Evolutionary conservation across 2,329 filamentous ascomycete species (phyloP), one percentile per base, ranked within the genome.

Genomic region (Bipolaris cookei): DNA sequence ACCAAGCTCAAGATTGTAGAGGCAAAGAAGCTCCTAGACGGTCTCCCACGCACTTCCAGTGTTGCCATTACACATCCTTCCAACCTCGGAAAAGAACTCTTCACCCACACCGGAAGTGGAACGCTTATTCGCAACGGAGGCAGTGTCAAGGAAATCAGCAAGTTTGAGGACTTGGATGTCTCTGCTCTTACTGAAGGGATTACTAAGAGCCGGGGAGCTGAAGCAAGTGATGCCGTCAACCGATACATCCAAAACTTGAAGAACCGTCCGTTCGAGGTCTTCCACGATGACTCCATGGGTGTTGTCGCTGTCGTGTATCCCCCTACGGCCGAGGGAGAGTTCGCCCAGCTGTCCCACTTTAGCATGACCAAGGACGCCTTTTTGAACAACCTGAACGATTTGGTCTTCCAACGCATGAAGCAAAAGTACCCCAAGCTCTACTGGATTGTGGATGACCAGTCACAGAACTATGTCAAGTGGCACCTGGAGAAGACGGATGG

Each of bases 401-500:
- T 98, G 72, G 90, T 98, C 56, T 97, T 98, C 77, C 87, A 90
- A 63, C 90, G 90, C 61, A 90, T 98, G 76, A 96, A 94, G 83
- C 96, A 96, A 78, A 94, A 97, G 73, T 90, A 93, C 77, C 88
- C 92, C 53, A 92, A 90, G 79, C 84, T 98, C 64, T 90, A 92
- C 63, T 99, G 93, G 94, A 96, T 92, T n/a, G 94, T 97, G 59
- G 94, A 91, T 80, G 90, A 93, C 72, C 90, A 96, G 66, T 93
- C 98, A 69, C 94, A 98, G 84, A 97, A 98, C 76, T 82, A 98
- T 69, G 93, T 92, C 10, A 70, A 71, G 44, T 98, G 94, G 95
- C 97, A 98, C 83, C 96, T 96, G 67, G 93, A 97, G 78, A 97
- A 97, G 83, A 90, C 94, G 8, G 92, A 97, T 67, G 94, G 95